Evolutionary conservation across 768 basidiomycete species (phyloP).

Genomic region (Pleurotus salmoneostramineus): DNA sequence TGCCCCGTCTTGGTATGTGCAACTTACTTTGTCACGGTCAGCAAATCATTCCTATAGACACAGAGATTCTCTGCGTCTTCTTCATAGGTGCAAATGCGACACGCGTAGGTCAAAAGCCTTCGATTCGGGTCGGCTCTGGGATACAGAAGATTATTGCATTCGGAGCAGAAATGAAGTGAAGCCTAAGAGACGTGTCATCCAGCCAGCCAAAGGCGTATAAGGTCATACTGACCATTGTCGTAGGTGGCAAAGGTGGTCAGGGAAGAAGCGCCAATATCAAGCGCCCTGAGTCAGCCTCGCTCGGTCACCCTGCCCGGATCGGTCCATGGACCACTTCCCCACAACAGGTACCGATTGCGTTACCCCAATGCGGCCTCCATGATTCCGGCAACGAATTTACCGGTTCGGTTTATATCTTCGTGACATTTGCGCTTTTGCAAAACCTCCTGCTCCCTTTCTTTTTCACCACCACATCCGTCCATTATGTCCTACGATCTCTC

Average conservation of each 20-base stretch:
- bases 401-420: not conserved
- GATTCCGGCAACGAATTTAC: not conserved
- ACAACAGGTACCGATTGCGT: not conserved
- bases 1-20: no score
- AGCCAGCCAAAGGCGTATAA: not conserved
- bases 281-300: not conserved
- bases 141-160: conserved; percentile 94
- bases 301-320: not conserved
- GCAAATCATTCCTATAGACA: conserved; percentile 90
- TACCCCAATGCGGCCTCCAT: not conserved
- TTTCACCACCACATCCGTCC: not conserved
- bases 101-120: conserved; percentile 84
- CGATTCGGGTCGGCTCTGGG: conserved; percentile 88
- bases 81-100: conserved; percentile 85
- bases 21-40: conserved; percentile 86
- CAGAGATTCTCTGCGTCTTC: conserved; percentile 85
- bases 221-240: not conserved
- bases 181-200: conserved; percentile 41
- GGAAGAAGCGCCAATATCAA: not conserved
- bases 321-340: not conserved
- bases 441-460: not conserved
- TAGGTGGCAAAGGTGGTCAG: not conserved
- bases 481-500: conserved; percentile 56
- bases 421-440: not conserved
- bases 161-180: conserved; percentile 86